Evolutionary conservation across 805 yeast genomes (phyloP), one percentile per base, ranked within the genome.

Genomic region (Saccharomycopsis guyanensis): DNA sequence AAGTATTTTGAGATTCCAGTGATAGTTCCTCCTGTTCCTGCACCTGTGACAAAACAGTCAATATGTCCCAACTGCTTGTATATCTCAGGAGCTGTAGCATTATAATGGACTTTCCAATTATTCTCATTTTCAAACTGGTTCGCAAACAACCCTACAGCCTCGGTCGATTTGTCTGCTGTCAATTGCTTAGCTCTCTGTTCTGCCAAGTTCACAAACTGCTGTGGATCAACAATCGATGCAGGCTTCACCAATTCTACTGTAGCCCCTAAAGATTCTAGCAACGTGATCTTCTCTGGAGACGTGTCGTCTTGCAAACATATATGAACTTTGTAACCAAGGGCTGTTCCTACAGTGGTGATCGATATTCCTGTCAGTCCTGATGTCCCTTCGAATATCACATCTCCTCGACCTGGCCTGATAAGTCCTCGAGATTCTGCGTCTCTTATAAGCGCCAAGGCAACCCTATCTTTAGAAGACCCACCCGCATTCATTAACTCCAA

Each of bases 1-100:
- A 91, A 70, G 63, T 71, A 93, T 50, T 72, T 72, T 2, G 95
- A 76, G 24, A 88, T 88, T 46, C 98, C 98, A n/a, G 95, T 71
- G 39, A 91, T 86, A 1, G 98, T 93, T 47, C 98, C 98, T 43
- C 93, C 98, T 0, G 98, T 91, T 8, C 98, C 98, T 29, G 95
- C 85, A 0, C 97, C 97, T 2, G 91, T 75, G 36, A 93, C 79
- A 60, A 91, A 88, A 41, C 71, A 80, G 59, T 87, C 94, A 6
- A 91, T 57, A 1, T 66, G 53, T 8, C 47, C 42, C 68, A 82
- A 71, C 59, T 93, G 97, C 18, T 63, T 52, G 69, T 74, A 83
- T n/a, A 91, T 86, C 58, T 91, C 98, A 1, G 97, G 97, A 0
- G 95, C 97, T 0, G 98, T 91, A 1, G 88, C 74, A 13, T 62